Conservation (phyloP, 2,329 filamentous ascomycete species). For the Aspergillus caelatus region DNA sequence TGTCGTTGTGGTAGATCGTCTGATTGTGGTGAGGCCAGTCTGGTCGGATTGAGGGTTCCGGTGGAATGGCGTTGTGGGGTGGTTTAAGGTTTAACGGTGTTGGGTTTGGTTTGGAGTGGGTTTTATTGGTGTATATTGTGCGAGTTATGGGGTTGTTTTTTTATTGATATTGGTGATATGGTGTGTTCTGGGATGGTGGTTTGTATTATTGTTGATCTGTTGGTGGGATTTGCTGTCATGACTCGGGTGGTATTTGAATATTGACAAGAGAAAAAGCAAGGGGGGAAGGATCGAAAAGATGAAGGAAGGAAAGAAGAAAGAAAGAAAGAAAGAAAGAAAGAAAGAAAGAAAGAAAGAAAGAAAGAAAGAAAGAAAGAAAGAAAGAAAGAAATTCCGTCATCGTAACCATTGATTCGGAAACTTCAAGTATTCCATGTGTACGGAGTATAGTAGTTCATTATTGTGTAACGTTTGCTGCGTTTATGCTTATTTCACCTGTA, state of each 20-base stretch:
- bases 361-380: neutral
- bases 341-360: neutral
- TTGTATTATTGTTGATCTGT: neutral
- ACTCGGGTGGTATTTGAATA: neutral
- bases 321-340: neutral
- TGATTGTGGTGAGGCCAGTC: neutral
- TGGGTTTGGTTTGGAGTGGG: neutral
- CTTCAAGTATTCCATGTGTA: slow-evolving; percentile 1
- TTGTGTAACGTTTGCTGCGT: neutral
- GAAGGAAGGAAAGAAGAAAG: neutral
- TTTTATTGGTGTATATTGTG: neutral
- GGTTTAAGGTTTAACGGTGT: neutral
- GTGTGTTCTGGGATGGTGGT: neutral
- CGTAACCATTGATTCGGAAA: neutral
- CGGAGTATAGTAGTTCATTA: neutral
- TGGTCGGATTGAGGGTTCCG: neutral
- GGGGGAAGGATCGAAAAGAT: too few species aligned
- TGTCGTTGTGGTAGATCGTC: neutral
- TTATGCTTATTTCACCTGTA: neutral
- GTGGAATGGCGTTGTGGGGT: neutral
- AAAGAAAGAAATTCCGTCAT: neutral
- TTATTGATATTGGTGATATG: neutral
- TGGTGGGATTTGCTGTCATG: neutral
- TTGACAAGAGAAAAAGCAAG: neutral
- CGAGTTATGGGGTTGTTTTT: neutral